These are phyloP conservation scores for Cyberlindnera misumaiensis DNA, from an alignment of 805 yeast species.

Conservation along the genomic window DNA sequence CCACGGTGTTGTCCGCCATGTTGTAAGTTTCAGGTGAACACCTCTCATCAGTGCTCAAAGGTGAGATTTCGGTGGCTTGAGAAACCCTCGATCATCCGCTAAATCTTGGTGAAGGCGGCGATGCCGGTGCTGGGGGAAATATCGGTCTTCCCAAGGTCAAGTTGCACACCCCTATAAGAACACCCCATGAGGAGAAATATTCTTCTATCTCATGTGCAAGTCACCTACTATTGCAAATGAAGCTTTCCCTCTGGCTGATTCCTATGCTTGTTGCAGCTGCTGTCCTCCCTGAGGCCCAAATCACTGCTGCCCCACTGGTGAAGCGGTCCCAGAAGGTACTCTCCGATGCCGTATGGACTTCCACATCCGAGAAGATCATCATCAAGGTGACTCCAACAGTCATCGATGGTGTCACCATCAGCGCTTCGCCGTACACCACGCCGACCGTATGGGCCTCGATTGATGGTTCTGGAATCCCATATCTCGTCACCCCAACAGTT, in stretches of 20 bases:
- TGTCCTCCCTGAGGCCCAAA: conserved; percentile 18
- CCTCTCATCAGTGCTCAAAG: too few relatives aligned
- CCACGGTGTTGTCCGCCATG: too few relatives aligned
- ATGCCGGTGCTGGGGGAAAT: too few relatives aligned
- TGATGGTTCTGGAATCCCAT: conserved; percentile 39
- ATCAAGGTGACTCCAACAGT: conserved; percentile 48
- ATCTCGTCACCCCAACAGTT: conserved; percentile 34
- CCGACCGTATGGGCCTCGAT: conserved; percentile 39
- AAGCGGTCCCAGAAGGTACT: conserved; percentile 18
- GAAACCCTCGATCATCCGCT: too few relatives aligned
- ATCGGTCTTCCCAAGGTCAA: not conserved
- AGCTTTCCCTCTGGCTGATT: conserved; percentile 6
- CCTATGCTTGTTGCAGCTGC: conserved; percentile 18
- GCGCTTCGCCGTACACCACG: conserved; percentile 31
- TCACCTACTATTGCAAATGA: conserved; percentile 3
- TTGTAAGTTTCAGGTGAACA: too few relatives aligned
- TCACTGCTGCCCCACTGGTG: conserved; percentile 14
- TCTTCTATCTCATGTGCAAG: too few relatives aligned
- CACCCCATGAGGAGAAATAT: too few relatives aligned
- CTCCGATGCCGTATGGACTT: conserved; percentile 29
- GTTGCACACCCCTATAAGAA: not conserved
- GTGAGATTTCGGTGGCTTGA: too few relatives aligned
- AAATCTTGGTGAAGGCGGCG: too few relatives aligned
- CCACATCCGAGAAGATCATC: conserved; percentile 26
- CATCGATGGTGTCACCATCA: conserved; percentile 37